These are phyloP conservation scores for Scedosporium minutisporum DNA, from an alignment of 2,329 filamentous ascomycete genomes.

Conservation along the genomic window DNA sequence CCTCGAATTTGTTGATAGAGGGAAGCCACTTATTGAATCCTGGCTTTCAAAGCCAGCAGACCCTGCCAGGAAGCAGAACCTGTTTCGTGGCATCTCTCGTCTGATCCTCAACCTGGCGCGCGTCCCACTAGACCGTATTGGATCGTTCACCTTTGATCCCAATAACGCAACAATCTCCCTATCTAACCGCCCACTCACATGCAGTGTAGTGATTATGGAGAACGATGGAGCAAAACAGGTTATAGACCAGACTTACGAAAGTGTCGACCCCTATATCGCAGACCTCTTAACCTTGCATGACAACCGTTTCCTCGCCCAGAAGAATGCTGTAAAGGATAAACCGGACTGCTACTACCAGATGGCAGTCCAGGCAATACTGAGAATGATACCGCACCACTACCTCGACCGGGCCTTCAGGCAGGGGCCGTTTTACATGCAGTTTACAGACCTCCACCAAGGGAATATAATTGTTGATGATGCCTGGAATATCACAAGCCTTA, in stretches of 20 bases:
- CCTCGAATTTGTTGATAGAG: constrained; percentile 16
- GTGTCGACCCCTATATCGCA: constrained; percentile 17
- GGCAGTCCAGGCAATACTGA: constrained; percentile 15
- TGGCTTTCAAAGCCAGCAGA: constrained; percentile 13
- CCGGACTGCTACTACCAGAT: constrained; percentile 20
- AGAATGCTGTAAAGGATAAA: constrained; percentile 14
- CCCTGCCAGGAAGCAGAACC: constrained; percentile 13
- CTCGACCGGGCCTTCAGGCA: constrained; percentile 15
- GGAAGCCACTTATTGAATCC: constrained; percentile 18
- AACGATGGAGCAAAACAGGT: constrained; percentile 20
- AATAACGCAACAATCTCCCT: constrained; percentile 20
- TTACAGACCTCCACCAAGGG: constrained; percentile 23
- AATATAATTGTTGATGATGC: constrained; percentile 26
- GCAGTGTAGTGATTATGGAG: constrained; percentile 19
- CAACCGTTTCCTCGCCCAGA: constrained; percentile 15
- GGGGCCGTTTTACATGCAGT: constrained; percentile 18
- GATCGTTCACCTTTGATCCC: constrained; percentile 15
- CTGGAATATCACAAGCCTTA: constrained; percentile 23
- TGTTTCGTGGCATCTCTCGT: constrained; percentile 19
- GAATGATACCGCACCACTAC: constrained; percentile 15
- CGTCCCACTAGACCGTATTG: constrained; percentile 18
- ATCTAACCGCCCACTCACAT: constrained; percentile 21
- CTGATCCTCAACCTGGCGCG: constrained; percentile 20
- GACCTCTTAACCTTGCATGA: constrained; percentile 18
- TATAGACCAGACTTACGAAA: constrained; percentile 22